phyloP scores from a whole-genome alignment of 441 rosid species.

The Jatropha podagrica region DNA sequence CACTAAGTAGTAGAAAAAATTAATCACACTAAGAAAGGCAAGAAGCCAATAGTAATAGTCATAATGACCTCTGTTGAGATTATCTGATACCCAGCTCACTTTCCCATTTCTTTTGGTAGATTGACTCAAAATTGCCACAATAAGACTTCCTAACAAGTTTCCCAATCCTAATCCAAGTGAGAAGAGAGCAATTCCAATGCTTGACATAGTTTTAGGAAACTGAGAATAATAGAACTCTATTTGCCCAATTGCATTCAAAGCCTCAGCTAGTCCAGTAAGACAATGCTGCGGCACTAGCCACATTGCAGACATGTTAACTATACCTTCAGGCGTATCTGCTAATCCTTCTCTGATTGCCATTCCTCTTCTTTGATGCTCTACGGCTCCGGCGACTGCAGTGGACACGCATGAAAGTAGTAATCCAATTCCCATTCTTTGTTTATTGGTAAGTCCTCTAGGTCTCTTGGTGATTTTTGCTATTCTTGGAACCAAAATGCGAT shows the following conservation, averaged over 20 bases:
- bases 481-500: slow-evolving; percentile 38
- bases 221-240: slow-evolving; percentile 53
- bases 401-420: slow-evolving; percentile 33
- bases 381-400: slow-evolving; percentile 36
- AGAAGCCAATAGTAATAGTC: slow-evolving; percentile 58
- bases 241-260: slow-evolving; percentile 45
- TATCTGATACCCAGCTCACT: slow-evolving; percentile 44
- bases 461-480: slow-evolving; percentile 29
- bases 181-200: slow-evolving; percentile 42
- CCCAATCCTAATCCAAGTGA: slow-evolving; percentile 42
- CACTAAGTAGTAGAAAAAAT: slow-evolving; percentile 38
- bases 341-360: slow-evolving; percentile 34
- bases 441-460: slow-evolving; percentile 33
- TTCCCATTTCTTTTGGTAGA: slow-evolving; percentile 25
- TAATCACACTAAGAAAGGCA: slow-evolving; percentile 30
- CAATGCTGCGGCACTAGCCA: slow-evolving; percentile 47
- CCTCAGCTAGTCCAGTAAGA: slow-evolving; percentile 46
- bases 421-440: slow-evolving; percentile 52
- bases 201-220: slow-evolving; percentile 50
- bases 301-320: slow-evolving; percentile 40
- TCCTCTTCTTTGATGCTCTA: slow-evolving; percentile 38
- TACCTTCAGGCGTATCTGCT: slow-evolving; percentile 2
- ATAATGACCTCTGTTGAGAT: slow-evolving; percentile 44
- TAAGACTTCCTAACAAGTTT: slow-evolving; percentile 38
- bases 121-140: slow-evolving; percentile 27